Conservation (phyloP, 2,329 filamentous ascomycete species). For the Xylariaceae sp. region DNA sequence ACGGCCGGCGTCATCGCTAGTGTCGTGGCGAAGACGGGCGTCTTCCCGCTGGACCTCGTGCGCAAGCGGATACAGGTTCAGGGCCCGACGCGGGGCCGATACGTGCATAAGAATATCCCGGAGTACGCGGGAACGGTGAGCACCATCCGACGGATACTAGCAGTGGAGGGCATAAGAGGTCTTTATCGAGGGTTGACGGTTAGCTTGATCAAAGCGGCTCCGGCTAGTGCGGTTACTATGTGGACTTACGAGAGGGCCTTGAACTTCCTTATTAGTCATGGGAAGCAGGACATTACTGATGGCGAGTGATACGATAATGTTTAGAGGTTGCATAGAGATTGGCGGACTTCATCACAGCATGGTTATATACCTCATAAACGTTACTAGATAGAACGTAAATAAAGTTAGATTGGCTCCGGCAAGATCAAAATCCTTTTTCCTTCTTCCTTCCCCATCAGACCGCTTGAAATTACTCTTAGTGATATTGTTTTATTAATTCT, state of each 20-base stretch:
- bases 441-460: neutral
- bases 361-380: conserved; percentile 17
- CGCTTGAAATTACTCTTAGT: neutral
- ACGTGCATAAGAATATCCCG: conserved; percentile 87
- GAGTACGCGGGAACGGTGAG: conserved; percentile 71
- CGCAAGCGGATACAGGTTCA: conserved; percentile 94
- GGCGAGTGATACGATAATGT: neutral
- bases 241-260: conserved; percentile 89
- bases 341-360: conserved; percentile 5
- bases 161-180: conserved; percentile 74
- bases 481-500: neutral
- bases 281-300: conserved; percentile 23
- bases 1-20: conserved; percentile 79
- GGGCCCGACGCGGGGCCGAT: conserved; percentile 77
- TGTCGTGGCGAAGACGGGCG: conserved; percentile 80
- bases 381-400: conserved; percentile 6
- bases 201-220: conserved; percentile 89
- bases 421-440: neutral
- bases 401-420: conserved; percentile 2
- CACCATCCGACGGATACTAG: conserved; percentile 70
- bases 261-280: conserved; percentile 52
- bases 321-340: neutral
- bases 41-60: conserved; percentile 92
- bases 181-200: conserved; percentile 88
- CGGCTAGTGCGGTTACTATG: conserved; percentile 89